Evolutionary conservation across 169 alveolate species (phyloP), one percentile per base, ranked within the genome.

Genomic region (Eimeria falciformis): DNA sequence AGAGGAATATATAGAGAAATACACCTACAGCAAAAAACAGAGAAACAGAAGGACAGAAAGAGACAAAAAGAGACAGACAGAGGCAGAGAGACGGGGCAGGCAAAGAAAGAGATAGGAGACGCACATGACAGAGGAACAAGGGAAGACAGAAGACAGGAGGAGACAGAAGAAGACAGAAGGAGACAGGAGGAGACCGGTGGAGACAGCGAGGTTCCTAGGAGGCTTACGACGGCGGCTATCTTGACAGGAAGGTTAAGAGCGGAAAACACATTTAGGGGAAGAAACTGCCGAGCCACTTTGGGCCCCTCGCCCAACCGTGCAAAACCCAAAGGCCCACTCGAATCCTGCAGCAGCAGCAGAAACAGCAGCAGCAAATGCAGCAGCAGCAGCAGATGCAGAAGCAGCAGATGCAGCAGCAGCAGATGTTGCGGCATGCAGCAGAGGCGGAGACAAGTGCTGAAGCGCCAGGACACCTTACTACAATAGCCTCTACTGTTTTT

Each of bases 301-400:
- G 71, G 9, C 9, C 71, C 29, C 25, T 58, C 27, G 71, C 71
- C 71, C 71, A 58, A 21, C 9, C 71, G 25, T 27, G 71, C 71
- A 58, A 58, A 58, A n/a, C 71, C 71, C 27, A 58, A 21, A 7
- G 71, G 5, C 23, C 81, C 45, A 11, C 81, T 68, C n/a, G 50
- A 23, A 68, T 33, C 45, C 81, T 68, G 47, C 12, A 68, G n/a
- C 43, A 27, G 50, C 47, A 18, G 47, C 79, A 68, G 47, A 21
- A 62, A 27, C 73, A 62, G 73, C 73, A 62, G n/a, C 73, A 62
- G n/a, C 73, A 62, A 27, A 21, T 17, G 73, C 73, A 62, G 27
- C 73, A 62, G 73, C 73, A 62, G n/a, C 73, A 62, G 27, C 73
- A 62, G 73, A 21, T 17, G 73, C 73, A 62, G 73, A 21, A 62